These are phyloP conservation scores for Mesotaenium endlicherianum DNA, from an alignment of 139 green algal species.

Conservation along the genomic window DNA sequence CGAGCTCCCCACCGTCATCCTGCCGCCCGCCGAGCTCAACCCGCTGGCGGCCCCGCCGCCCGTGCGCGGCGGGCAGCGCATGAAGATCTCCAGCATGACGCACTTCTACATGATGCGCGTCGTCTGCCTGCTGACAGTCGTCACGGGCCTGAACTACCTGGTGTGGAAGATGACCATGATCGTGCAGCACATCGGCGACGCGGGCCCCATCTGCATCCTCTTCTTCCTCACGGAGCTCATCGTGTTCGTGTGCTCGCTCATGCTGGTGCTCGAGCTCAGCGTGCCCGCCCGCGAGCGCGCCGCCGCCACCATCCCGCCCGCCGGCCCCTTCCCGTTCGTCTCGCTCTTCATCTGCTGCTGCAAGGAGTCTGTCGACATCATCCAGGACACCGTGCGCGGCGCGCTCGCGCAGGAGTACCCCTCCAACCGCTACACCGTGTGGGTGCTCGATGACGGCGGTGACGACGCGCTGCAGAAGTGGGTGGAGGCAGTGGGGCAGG, in stretches of 20 bases:
- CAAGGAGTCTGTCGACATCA: constrained; percentile 39
- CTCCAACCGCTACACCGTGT: constrained; percentile 21
- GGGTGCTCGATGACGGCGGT: constrained; percentile 41
- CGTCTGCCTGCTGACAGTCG: neutral
- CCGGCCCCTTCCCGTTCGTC: constrained; percentile 26
- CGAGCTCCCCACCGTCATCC: neutral
- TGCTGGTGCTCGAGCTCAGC: constrained; percentile 26
- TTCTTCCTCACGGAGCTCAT: constrained; percentile 38
- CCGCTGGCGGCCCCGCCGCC: neutral
- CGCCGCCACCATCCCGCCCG: neutral
- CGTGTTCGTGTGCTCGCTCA: constrained; percentile 40
- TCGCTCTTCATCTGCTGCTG: constrained; percentile 47
- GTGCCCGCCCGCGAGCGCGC: constrained; percentile 1
- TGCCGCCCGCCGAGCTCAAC: neutral
- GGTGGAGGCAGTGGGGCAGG: constrained; percentile 4
- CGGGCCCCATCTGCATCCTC: constrained; percentile 10
- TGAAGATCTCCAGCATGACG: neutral
- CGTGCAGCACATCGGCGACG: neutral
- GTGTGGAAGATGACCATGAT: constrained; percentile 36
- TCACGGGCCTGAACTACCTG: constrained; percentile 13
- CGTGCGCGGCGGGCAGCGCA: neutral
- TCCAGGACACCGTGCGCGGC: constrained; percentile 36
- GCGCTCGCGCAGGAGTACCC: constrained; percentile 39
- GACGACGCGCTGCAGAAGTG: constrained; percentile 40
- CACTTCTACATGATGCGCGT: constrained; percentile 19